Evolutionary conservation across 371 early-diverging fungal species (phyloP).

Genomic region (Mortierella sp.): DNA sequence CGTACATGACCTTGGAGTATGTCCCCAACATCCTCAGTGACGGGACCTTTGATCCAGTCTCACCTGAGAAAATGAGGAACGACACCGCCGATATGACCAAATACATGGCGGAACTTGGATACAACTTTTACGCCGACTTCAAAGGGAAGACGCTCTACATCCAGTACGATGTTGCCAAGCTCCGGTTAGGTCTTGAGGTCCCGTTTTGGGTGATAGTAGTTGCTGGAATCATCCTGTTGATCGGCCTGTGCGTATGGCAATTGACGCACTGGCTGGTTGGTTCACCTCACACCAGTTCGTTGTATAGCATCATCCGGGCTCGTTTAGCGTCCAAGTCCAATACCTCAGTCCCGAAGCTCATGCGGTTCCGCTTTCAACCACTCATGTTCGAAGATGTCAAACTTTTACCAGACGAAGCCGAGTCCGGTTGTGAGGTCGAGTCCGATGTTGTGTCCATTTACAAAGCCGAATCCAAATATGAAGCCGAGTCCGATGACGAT

Average conservation of each 20-base stretch:
- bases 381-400: no score
- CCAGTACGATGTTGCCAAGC: background rate
- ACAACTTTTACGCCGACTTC: conserved; percentile 4
- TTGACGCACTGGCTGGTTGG: background rate
- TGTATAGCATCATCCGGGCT: background rate
- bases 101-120: conserved; percentile 8
- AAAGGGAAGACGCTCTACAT: background rate
- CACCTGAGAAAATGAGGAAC: background rate
- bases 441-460: no score
- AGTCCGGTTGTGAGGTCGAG: no score
- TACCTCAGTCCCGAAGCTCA: no score
- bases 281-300: background rate
- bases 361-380: no score
- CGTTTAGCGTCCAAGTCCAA: no score
- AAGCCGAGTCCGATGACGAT: no score
- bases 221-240: no score
- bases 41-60: background rate
- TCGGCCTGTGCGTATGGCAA: background rate
- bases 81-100: background rate
- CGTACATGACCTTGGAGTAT: no score
- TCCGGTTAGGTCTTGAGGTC: background rate
- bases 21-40: background rate
- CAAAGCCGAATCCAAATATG: no score
- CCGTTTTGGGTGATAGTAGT: conserved; percentile 5
- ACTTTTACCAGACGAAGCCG: no score